Percentiles rank a stretch among this genome's conserved stretches.
These are phyloP conservation scores for Mytilinidion resinicola DNA, from an alignment of 495 filamentous ascomycete species.

Conservation along the genomic window DNA sequence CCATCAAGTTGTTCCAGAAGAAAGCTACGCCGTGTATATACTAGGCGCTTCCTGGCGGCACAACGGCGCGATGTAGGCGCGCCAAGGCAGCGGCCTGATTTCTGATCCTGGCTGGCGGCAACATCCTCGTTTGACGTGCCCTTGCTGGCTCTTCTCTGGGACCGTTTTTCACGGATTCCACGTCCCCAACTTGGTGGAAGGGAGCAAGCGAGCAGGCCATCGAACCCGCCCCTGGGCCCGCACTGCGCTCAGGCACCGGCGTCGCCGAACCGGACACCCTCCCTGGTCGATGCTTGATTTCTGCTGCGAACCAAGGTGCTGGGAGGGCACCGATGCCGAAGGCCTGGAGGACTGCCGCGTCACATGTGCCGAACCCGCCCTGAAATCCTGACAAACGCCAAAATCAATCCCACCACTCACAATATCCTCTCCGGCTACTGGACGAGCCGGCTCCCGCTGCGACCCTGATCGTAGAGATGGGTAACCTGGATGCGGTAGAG, in stretches of 20 bases:
- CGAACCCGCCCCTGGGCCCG: background rate
- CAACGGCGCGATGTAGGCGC: no score
- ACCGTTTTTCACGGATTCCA: no score
- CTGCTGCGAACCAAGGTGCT: conserved; percentile 13
- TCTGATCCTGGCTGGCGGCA: no score
- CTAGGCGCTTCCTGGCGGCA: no score
- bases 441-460: background rate
- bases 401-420: no score
- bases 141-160: no score
- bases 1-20: background rate
- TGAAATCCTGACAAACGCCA: no score
- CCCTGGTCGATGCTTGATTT: conserved; percentile 16
- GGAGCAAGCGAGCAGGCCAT: no score
- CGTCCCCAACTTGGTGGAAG: no score
- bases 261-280: conserved; percentile 18
- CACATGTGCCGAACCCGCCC: background rate
- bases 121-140: no score
- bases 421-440: background rate
- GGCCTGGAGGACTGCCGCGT: background rate
- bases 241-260: conserved; percentile 23
- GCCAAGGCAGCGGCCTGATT: no score
- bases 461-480: background rate
- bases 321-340: conserved; percentile 9
- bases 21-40: background rate
- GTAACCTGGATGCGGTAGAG: background rate